Percentiles rank a stretch among this genome's conserved stretches.
Conservation (phyloP, 495 filamentous ascomycete genomes). For the Annulohypoxylon maeteangense region DNA sequence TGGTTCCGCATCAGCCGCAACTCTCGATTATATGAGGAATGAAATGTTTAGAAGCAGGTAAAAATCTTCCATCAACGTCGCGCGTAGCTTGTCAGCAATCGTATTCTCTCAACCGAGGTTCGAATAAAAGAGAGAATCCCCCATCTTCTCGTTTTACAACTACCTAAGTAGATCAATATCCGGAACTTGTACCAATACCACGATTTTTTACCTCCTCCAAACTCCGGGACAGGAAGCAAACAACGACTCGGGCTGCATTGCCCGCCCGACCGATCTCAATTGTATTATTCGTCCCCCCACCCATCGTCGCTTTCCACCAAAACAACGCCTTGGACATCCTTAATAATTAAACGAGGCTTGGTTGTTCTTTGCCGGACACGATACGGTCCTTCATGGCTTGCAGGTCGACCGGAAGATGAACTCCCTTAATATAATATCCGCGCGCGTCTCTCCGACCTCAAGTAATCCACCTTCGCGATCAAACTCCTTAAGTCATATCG, state of each 20-base stretch:
- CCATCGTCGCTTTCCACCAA: conserved; percentile 14
- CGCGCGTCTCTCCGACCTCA: conserved; percentile 73
- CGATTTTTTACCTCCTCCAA: conserved; percentile 3
- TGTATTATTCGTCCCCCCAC: conserved; percentile 8
- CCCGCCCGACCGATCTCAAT: conserved; percentile 32
- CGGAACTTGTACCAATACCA: conserved; percentile 15
- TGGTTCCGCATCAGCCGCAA: conserved; percentile 12
- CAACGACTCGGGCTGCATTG: conserved; percentile 30
- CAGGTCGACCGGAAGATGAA: conserved; percentile 78
- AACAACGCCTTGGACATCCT: neutral
- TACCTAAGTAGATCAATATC: neutral
- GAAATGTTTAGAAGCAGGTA: conserved; percentile 35
- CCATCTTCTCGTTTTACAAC: conserved; percentile 7
- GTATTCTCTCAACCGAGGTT: conserved; percentile 30
- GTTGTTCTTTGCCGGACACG: conserved; percentile 39
- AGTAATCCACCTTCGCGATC: conserved; percentile 70
- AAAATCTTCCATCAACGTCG: conserved; percentile 27
- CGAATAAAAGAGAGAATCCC: conserved; percentile 16
- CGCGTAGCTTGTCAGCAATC: conserved; percentile 36
- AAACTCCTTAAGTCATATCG: conserved; percentile 70
- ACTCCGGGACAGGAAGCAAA: conserved; percentile 12
- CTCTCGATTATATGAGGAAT: conserved; percentile 26
- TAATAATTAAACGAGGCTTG: conserved; percentile 22
- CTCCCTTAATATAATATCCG: conserved; percentile 94
- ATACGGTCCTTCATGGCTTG: conserved; percentile 63